phyloP scores from a whole-genome alignment of 176 grass and related monocot species.

The Elymus sibiricus region DNA sequence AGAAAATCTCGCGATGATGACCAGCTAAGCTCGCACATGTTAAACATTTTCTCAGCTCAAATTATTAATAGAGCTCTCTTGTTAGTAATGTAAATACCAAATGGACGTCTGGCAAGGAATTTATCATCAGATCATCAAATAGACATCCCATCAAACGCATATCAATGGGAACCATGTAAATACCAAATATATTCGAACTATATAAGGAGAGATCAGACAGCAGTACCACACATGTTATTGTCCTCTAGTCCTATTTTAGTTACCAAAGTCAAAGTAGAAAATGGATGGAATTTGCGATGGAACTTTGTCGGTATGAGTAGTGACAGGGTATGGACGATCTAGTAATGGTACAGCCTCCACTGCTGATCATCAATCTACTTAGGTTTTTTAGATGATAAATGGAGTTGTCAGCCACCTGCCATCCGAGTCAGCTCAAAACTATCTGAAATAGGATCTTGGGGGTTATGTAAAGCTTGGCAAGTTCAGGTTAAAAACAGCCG shows the following conservation, averaged over 20 bases:
- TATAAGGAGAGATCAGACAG: neutral
- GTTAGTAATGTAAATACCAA: neutral
- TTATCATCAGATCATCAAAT: neutral
- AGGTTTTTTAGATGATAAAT: neutral
- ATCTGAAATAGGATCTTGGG: neutral
- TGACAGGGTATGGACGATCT: neutral
- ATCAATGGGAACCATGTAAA: neutral
- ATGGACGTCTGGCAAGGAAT: neutral
- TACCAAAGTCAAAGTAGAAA: neutral
- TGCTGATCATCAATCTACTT: neutral
- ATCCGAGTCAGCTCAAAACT: neutral
- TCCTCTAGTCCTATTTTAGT: neutral
- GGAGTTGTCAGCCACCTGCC: neutral
- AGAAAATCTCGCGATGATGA: neutral
- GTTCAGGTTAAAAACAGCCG: neutral
- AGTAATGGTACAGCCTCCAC: neutral
- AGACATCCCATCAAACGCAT: neutral
- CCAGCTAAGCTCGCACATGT: neutral
- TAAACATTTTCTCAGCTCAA: neutral
- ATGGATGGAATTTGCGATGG: neutral
- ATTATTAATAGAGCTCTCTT: neutral
- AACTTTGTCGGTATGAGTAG: neutral
- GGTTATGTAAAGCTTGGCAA: neutral
- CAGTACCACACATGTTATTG: neutral
- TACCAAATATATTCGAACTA: neutral